Evolutionary conservation across 2,329 filamentous ascomycete genomes (phyloP).

Genomic region (Hypoxylon sp.): DNA sequence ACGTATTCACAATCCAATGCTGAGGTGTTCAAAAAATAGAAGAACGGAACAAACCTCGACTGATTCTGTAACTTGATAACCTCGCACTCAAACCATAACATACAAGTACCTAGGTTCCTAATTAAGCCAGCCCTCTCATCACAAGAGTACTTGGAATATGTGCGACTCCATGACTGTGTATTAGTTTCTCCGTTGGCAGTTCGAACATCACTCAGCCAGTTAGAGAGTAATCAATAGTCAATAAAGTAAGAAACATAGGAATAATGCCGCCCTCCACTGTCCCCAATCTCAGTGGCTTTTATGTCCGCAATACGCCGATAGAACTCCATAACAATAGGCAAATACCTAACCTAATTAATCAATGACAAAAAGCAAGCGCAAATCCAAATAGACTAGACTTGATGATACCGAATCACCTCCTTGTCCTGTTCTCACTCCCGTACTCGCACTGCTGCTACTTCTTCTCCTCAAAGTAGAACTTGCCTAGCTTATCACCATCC

Average conservation of each 20-base stretch:
- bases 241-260: too few relatives aligned
- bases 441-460: constrained; percentile 36
- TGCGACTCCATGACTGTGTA: too few relatives aligned
- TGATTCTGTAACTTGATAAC: constrained; percentile 7
- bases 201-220: background rate
- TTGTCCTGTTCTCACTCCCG: background rate
- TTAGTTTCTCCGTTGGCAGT: too few relatives aligned
- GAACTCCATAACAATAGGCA: constrained; percentile 23
- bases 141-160: too few relatives aligned
- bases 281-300: constrained; percentile 12
- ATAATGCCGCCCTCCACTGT: constrained; percentile 10
- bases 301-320: constrained; percentile 21
- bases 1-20: too few relatives aligned
- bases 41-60: constrained; percentile 5
- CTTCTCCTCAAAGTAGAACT: constrained; percentile 68
- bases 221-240: background rate
- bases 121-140: constrained; percentile 1
- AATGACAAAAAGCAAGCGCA: background rate
- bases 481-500: constrained; percentile 59
- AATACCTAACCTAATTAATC: background rate
- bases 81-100: constrained; percentile 9
- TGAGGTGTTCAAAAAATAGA: too few relatives aligned
- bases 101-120: constrained; percentile 5
- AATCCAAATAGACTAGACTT: background rate
- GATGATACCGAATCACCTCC: too few relatives aligned